These are phyloP conservation scores for Nothophaeocryptopus gaeumannii DNA, from an alignment of 2,329 filamentous ascomycete genomes.

Conservation along the genomic window DNA sequence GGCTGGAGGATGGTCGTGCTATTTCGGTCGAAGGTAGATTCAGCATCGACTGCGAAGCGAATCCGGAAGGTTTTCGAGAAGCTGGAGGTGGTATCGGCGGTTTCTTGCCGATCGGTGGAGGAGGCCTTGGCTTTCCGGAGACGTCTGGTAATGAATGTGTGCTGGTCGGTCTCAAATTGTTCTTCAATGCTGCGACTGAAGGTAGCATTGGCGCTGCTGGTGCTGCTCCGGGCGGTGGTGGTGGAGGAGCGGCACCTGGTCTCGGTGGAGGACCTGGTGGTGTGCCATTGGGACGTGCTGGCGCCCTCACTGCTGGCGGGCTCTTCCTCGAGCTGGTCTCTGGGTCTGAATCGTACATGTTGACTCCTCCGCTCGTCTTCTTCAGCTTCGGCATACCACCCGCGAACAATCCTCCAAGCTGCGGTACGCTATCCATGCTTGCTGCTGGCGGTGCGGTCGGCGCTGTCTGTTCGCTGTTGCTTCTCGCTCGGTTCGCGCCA, in stretches of 20 bases:
- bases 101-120: conserved; percentile 76
- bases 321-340: conserved; percentile 53
- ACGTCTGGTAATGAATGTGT: conserved; percentile 54
- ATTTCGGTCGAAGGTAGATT: conserved; percentile 33
- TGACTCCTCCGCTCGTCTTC: conserved; percentile 67
- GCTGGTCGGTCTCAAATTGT: conserved; percentile 57
- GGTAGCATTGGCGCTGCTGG: conserved; percentile 48
- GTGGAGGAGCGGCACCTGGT: conserved; percentile 48
- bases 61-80: conserved; percentile 55
- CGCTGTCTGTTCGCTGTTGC: conserved; percentile 70
- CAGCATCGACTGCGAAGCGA: conserved; percentile 36
- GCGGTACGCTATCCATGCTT: conserved; percentile 64
- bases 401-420: conserved; percentile 83
- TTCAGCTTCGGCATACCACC: conserved; percentile 94
- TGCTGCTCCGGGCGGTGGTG: conserved; percentile 52
- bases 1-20: conserved; percentile 52
- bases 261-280: conserved; percentile 34
- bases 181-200: conserved; percentile 48
- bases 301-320: conserved; percentile 50
- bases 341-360: conserved; percentile 68
- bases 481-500: conserved; percentile 64
- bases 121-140: conserved; percentile 60
- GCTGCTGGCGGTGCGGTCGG: conserved; percentile 42
- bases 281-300: conserved; percentile 27
- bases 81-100: conserved; percentile 57